Evolutionary conservation across 768 basidiomycete species (phyloP).

Genomic region (Coprinellus micaceus): DNA sequence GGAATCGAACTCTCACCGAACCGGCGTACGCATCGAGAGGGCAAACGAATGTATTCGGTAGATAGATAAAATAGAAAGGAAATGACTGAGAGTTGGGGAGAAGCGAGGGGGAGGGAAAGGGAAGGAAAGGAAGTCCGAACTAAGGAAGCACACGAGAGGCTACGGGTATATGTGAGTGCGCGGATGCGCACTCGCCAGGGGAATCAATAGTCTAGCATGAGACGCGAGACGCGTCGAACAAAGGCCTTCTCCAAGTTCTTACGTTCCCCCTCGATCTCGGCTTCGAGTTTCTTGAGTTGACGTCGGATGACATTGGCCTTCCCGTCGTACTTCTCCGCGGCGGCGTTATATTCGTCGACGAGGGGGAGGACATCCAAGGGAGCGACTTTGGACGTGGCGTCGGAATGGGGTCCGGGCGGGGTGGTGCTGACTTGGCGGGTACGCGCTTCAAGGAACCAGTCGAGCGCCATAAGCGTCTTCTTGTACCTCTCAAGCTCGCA

Average conservation of each 20-base stretch:
- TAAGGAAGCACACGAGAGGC: too few species aligned
- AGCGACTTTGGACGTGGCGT: constrained; percentile 13
- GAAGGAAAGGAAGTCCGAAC: too few species aligned
- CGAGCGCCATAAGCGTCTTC: constrained; percentile 20
- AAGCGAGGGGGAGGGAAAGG: too few species aligned
- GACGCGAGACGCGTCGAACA: too few species aligned
- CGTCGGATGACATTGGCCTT: constrained; percentile 20
- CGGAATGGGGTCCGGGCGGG: constrained; percentile 3
- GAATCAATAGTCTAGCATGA: too few species aligned
- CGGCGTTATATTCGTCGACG: constrained; percentile 21
- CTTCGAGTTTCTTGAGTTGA: constrained; percentile 14
- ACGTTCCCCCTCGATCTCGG: constrained; percentile 19
- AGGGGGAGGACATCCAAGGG: constrained; percentile 24
- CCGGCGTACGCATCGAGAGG: too few species aligned
- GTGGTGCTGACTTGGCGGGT: constrained; percentile 25
- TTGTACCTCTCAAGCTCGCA: constrained; percentile 22
- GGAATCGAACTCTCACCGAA: too few species aligned
- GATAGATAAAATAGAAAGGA: too few species aligned
- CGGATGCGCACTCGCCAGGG: too few species aligned
- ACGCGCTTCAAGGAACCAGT: constrained; percentile 19
- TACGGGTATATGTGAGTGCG: too few species aligned
- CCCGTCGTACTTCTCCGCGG: constrained; percentile 22
- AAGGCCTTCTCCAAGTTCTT: background rate
- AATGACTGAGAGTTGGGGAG: too few species aligned
- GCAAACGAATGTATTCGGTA: too few species aligned